A percentile compares a stretch with the other conserved stretches of the same genome.
These are phyloP conservation scores for Sphaerobolus stellatus DNA, from an alignment of 1,284 basidiomycete species.

Conservation along the genomic window DNA sequence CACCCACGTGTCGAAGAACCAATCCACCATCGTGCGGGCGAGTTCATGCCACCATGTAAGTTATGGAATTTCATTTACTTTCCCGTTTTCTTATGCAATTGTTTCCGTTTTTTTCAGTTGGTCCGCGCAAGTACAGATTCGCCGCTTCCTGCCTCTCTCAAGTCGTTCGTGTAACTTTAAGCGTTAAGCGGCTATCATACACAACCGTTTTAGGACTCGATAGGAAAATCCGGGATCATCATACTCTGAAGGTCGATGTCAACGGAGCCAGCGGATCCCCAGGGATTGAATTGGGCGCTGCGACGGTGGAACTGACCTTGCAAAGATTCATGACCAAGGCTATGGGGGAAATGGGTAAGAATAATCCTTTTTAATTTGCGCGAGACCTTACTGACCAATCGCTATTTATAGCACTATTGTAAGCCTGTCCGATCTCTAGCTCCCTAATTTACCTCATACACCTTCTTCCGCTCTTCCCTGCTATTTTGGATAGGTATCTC, in stretches of 20 bases:
- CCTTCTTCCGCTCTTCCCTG: constrained; percentile 26
- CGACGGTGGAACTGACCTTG: constrained; percentile 53
- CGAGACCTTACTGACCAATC: background rate
- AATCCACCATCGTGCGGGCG: constrained; percentile 3
- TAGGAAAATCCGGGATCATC: constrained; percentile 68
- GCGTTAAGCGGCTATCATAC: constrained; percentile 66
- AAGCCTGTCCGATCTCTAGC: background rate
- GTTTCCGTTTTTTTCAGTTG: constrained; percentile 52
- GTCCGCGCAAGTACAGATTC: constrained; percentile 70
- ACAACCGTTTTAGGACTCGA: constrained; percentile 72
- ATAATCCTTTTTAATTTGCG: background rate
- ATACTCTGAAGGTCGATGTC: constrained; percentile 52
- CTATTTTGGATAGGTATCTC: constrained; percentile 49
- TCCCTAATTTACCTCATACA: constrained; percentile 43
- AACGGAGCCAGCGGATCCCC: constrained; percentile 39
- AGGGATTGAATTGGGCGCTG: constrained; percentile 23
- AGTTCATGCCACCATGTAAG: constrained; percentile 10
- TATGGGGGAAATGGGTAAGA: constrained; percentile 5
- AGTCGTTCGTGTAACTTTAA: constrained; percentile 63
- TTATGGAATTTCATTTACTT: background rate
- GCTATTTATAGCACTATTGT: background rate
- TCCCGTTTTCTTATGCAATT: too few species aligned
- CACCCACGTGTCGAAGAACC: constrained; percentile 6
- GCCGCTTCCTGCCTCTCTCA: constrained; percentile 64
- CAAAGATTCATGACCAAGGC: constrained; percentile 40